Percentiles rank a stretch among this genome's conserved stretches.
These are phyloP conservation scores for Linum usitatissimum DNA, from an alignment of 345 rosid species.

Conservation along the genomic window DNA sequence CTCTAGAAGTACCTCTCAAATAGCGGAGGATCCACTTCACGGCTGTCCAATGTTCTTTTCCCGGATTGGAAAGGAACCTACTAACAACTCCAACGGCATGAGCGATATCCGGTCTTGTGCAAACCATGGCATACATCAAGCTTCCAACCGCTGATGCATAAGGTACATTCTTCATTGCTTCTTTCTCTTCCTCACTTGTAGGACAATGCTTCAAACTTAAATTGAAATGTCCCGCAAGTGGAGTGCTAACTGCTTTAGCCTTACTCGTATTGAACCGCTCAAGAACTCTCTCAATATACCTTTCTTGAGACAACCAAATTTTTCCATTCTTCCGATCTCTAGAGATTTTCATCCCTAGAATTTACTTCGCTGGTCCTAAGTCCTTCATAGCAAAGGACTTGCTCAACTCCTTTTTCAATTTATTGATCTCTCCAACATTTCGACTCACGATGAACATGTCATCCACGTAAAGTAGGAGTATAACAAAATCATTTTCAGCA, in stretches of 20 bases:
- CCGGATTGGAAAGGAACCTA: neutral
- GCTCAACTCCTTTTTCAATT: neutral
- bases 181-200: neutral
- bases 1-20: neutral
- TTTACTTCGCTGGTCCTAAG: neutral
- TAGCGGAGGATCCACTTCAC: neutral
- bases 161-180: neutral
- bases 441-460: neutral
- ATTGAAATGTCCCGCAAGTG: neutral
- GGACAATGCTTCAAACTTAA: neutral
- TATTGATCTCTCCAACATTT: neutral
- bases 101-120: neutral
- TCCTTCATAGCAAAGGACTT: neutral
- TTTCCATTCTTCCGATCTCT: neutral
- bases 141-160: neutral
- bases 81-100: neutral
- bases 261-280: neutral
- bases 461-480: neutral
- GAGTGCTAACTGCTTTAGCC: neutral
- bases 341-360: slow-evolving; percentile 1
- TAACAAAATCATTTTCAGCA: neutral
- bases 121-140: neutral
- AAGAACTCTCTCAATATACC: neutral
- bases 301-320: neutral
- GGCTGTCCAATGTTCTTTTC: neutral